phyloP scores from a whole-genome alignment of 768 basidiomycete species.

The Pleurotus tuber-regium region DNA sequence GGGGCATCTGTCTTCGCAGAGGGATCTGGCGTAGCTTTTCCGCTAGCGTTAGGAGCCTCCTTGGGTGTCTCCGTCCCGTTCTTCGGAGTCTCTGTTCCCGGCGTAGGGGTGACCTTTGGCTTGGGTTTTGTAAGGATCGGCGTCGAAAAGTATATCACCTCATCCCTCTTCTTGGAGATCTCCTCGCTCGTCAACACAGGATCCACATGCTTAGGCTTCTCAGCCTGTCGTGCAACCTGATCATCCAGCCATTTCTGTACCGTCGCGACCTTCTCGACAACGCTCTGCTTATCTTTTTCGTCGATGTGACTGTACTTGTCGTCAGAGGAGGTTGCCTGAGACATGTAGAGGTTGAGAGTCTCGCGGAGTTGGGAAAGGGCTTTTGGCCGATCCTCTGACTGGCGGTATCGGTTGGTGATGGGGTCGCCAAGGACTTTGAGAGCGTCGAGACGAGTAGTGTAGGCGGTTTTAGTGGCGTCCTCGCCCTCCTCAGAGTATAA shows the following conservation, averaged over 20 bases:
- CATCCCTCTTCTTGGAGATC: constrained; percentile 89
- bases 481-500: constrained; percentile 96
- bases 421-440: constrained; percentile 88
- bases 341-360: constrained; percentile 82
- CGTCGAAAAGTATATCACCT: constrained; percentile 84
- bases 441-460: constrained; percentile 76
- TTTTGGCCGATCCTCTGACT: constrained; percentile 76
- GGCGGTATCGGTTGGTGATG: constrained; percentile 78
- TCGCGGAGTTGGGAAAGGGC: constrained; percentile 79
- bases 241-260: constrained; percentile 97
- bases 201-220: constrained; percentile 86
- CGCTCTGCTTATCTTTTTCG: constrained; percentile 79
- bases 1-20: constrained; percentile 44
- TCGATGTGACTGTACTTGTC: constrained; percentile 90
- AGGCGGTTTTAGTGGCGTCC: constrained; percentile 94
- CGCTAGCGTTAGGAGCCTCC: too few relatives aligned
- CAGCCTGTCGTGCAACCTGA: constrained; percentile 80
- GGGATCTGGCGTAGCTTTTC: constrained; percentile 33
- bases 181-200: constrained; percentile 80
- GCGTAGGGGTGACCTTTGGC: constrained; percentile 70
- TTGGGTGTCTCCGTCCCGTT: constrained; percentile 53
- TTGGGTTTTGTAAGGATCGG: constrained; percentile 92
- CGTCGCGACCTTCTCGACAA: constrained; percentile 88
- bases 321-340: constrained; percentile 78
- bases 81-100: constrained; percentile 65